Percentiles rank a stretch among this genome's conserved stretches.
phyloP scores from a whole-genome alignment of 495 filamentous ascomycete genomes.

The Xylaria grammica region DNA sequence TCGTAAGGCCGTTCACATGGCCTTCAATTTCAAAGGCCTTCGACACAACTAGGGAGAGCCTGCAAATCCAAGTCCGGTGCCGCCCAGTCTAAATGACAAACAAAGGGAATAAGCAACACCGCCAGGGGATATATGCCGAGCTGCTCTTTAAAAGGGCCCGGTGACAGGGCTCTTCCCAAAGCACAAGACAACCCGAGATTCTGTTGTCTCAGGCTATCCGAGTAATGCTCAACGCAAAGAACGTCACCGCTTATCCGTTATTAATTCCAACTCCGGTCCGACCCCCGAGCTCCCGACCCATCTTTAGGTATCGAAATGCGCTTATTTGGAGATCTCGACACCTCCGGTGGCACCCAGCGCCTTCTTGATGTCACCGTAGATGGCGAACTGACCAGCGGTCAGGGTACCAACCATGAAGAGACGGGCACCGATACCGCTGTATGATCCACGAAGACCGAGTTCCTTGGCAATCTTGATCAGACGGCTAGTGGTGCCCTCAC shows the following conservation, averaged over 20 bases:
- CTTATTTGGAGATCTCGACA: slow-evolving; percentile 73
- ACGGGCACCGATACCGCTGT: slow-evolving; percentile 90
- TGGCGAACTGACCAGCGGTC: slow-evolving; percentile 95
- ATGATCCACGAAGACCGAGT: slow-evolving; percentile 87
- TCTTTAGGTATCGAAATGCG: background rate
- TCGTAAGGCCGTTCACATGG: slow-evolving; percentile 16
- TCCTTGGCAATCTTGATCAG: slow-evolving; percentile 96
- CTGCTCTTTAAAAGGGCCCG: slow-evolving; percentile 26
- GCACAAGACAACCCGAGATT: slow-evolving; percentile 10
- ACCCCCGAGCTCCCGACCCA: background rate
- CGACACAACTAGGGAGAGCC: slow-evolving; percentile 34
- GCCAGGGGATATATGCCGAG: slow-evolving; percentile 25
- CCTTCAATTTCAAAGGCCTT: slow-evolving; percentile 21
- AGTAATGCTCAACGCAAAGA: too few species aligned
- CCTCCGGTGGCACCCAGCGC: slow-evolving; percentile 71
- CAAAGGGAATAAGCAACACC: slow-evolving; percentile 32
- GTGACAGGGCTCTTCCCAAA: slow-evolving; percentile 24
- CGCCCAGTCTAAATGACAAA: slow-evolving; percentile 38
- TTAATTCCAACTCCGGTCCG: slow-evolving; percentile 17
- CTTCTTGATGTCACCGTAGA: slow-evolving; percentile 74
- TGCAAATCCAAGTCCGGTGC: slow-evolving; percentile 33
- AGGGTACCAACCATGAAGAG: slow-evolving; percentile 81
- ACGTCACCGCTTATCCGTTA: slow-evolving; percentile 29
- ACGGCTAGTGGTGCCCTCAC: slow-evolving; percentile 89
- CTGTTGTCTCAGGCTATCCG: background rate